phyloP scores from a whole-genome alignment of 345 rosid species.

The Citrus trifoliata region DNA sequence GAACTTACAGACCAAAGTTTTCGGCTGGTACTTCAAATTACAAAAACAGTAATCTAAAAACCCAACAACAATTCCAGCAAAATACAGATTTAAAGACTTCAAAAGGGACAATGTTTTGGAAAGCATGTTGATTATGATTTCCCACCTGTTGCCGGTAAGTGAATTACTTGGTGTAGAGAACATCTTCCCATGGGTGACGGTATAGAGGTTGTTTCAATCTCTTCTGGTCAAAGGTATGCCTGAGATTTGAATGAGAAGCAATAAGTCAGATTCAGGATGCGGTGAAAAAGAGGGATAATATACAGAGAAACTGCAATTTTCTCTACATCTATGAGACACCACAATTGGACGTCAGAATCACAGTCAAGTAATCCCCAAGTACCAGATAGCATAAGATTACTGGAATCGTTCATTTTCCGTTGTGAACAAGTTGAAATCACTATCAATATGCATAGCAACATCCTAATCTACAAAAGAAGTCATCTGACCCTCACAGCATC shows the following conservation, averaged over 20 bases:
- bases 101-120: not conserved
- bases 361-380: not conserved
- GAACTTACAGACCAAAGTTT: constrained; percentile 15
- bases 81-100: constrained; percentile 13
- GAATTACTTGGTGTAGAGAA: constrained; percentile 87
- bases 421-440: not conserved
- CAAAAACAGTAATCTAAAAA: constrained; percentile 27
- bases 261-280: not conserved
- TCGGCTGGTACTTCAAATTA: not conserved
- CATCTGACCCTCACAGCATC: not conserved
- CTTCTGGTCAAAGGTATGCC: constrained; percentile 97
- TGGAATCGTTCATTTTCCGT: not conserved
- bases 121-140: not conserved
- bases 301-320: not conserved
- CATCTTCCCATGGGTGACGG: constrained; percentile 99
- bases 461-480: not conserved
- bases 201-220: constrained; percentile 93
- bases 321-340: not conserved
- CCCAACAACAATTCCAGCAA: constrained; percentile 5
- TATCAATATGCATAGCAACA: not conserved
- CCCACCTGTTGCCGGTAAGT: constrained; percentile 1
- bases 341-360: not conserved
- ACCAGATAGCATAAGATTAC: not conserved
- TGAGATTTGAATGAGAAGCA: constrained; percentile 20
- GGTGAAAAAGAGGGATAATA: not conserved